phyloP scores from a whole-genome alignment of 495 filamentous ascomycete species.

The Lichina pygmaea region DNA sequence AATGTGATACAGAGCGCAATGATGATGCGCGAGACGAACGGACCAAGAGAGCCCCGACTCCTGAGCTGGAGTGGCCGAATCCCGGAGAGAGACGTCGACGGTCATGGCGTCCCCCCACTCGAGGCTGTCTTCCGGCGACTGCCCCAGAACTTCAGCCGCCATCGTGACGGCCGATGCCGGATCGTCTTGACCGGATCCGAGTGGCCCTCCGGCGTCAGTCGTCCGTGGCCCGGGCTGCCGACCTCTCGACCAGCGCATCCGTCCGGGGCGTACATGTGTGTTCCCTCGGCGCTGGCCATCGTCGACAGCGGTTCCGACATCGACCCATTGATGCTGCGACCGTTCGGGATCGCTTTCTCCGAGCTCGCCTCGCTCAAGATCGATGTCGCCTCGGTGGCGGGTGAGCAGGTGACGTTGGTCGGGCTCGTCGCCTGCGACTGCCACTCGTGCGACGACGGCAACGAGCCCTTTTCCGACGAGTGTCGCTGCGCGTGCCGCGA shows the following conservation, averaged over 20 bases:
- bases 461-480: not conserved
- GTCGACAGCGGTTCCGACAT: not conserved
- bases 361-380: slow-evolving; percentile 1
- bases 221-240: no score
- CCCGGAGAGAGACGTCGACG: no score
- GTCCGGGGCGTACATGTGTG: no score
- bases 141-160: slow-evolving; percentile 1
- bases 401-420: slow-evolving; percentile 1
- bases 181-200: not conserved
- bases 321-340: not conserved
- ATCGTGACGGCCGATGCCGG: slow-evolving; percentile 1
- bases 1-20: no score
- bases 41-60: no score
- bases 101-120: not conserved
- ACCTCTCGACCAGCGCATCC: no score
- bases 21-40: no score
- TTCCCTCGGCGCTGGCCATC: not conserved
- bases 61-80: no score
- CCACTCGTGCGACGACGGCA: slow-evolving; percentile 1
- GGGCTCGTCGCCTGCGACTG: not conserved
- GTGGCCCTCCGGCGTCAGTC: no score
- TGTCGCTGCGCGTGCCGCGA: not conserved
- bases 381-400: slow-evolving; percentile 3
- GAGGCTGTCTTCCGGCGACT: not conserved
- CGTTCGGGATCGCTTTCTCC: not conserved